A percentile compares a stretch with the other conserved stretches of the same genome.
phyloP scores from a whole-genome alignment of 768 basidiomycete genomes.

The Pleurotus giganteus region DNA sequence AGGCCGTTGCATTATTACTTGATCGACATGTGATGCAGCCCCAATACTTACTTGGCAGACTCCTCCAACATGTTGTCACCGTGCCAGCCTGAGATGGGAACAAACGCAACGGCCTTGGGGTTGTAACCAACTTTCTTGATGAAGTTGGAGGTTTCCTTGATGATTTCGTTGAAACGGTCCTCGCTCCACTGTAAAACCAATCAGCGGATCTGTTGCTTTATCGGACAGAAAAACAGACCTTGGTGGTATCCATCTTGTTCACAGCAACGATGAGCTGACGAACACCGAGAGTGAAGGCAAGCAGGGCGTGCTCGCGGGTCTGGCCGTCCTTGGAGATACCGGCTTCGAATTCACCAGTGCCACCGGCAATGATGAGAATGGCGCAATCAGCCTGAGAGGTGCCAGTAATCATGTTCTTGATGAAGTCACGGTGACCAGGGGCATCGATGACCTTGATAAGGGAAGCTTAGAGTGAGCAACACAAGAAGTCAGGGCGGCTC shows the following conservation, averaged over 20 bases:
- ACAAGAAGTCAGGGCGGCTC: constrained; percentile 25
- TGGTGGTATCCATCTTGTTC: constrained; percentile 99
- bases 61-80: constrained; percentile 99
- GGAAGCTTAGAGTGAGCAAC: constrained; percentile 14
- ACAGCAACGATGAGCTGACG: constrained; percentile 99
- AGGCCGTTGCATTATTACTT: constrained; percentile 16
- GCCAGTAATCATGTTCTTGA: constrained; percentile 99
- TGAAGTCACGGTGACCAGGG: constrained; percentile 99
- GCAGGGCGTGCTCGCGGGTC: constrained; percentile 99
- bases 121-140: constrained; percentile 99
- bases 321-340: constrained; percentile 99
- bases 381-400: constrained; percentile 99
- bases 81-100: constrained; percentile 99
- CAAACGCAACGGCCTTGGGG: constrained; percentile 97
- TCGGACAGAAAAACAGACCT: constrained; percentile 44
- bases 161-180: constrained; percentile 99
- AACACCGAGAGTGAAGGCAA: constrained; percentile 99
- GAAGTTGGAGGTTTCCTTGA: constrained; percentile 97
- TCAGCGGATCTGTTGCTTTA: constrained; percentile 2
- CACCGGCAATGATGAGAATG: constrained; percentile 98
- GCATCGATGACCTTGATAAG: constrained; percentile 89
- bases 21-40: neutral
- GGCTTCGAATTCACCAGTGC: constrained; percentile 99
- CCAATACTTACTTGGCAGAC: constrained; percentile 74
- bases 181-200: constrained; percentile 81